Evolutionary conservation across 495 filamentous ascomycete genomes (phyloP).

Genomic region (Aspergillus cristatus): DNA sequence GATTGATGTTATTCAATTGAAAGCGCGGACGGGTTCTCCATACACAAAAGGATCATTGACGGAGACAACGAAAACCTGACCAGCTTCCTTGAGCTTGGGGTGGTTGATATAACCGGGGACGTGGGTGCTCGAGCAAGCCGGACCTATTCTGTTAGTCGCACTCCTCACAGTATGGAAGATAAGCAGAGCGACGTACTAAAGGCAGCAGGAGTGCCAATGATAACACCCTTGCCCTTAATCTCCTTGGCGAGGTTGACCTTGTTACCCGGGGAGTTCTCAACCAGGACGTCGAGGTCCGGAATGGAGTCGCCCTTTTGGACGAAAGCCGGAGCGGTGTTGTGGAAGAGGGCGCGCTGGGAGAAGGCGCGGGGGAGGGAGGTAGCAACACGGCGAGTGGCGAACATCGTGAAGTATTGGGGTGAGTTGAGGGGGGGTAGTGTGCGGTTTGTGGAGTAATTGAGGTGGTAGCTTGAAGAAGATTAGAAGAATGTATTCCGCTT

Average conservation of each 20-base stretch:
- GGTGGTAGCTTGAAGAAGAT: not conserved
- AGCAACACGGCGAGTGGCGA: constrained; percentile 34
- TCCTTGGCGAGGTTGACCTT: constrained; percentile 78
- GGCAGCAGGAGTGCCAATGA: constrained; percentile 86
- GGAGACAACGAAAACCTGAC: constrained; percentile 74
- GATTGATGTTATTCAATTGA: constrained; percentile 1
- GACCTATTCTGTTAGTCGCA: constrained; percentile 27
- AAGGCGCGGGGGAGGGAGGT: constrained; percentile 25
- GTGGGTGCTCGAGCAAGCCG: constrained; percentile 69
- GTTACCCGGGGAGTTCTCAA: constrained; percentile 59
- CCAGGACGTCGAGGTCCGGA: constrained; percentile 52
- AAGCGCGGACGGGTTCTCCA: too few species aligned
- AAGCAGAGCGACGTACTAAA: constrained; percentile 49
- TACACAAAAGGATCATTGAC: constrained; percentile 97
- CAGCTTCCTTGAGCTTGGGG: constrained; percentile 61
- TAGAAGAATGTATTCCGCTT: too few species aligned
- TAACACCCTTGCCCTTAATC: constrained; percentile 61
- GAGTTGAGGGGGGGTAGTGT: not conserved
- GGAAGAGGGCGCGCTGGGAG: constrained; percentile 33
- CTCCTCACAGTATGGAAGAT: not conserved
- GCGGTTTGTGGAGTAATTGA: not conserved
- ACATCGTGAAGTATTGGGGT: constrained; percentile 20
- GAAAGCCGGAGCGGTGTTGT: constrained; percentile 46
- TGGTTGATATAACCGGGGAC: constrained; percentile 76
- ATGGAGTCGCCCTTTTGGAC: constrained; percentile 53